Conservation (phyloP, 208 protist genomes). For the Naegleria fowleri region DNA sequence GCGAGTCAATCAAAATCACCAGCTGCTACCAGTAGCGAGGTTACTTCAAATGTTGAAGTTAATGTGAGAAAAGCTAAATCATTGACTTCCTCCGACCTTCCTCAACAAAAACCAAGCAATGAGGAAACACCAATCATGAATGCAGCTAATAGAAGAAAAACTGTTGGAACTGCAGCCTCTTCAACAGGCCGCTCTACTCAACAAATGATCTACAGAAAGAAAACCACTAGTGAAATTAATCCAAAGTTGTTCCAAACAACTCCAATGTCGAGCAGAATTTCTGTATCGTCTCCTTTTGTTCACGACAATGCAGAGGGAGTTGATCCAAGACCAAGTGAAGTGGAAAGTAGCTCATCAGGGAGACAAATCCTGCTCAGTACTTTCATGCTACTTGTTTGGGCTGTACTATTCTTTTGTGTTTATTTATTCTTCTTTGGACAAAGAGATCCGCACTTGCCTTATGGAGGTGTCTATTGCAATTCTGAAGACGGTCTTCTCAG, state of each 20-base stretch:
- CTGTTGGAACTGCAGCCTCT: not conserved
- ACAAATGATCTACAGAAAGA: not conserved
- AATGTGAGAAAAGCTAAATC: not conserved
- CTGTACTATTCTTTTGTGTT: not conserved
- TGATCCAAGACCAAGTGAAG: not conserved
- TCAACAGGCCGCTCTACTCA: not conserved
- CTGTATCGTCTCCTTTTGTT: not conserved
- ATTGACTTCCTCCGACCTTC: not conserved
- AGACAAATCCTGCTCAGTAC: not conserved
- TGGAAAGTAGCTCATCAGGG: not conserved
- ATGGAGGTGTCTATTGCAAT: not conserved
- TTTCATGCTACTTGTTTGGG: not conserved
- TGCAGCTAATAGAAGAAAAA: not conserved
- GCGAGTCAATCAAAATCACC: not conserved
- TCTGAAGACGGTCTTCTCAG: not conserved
- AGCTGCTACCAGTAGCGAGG: not conserved
- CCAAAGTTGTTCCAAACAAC: not conserved
- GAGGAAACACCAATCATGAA: not conserved
- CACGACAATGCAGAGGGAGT: not conserved
- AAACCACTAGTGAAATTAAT: not conserved
- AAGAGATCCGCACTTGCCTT: not conserved
- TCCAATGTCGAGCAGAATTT: not conserved
- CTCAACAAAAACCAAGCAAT: too few relatives aligned
- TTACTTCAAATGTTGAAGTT: not conserved
- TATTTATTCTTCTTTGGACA: not conserved